These are phyloP conservation scores for Cladosporium cucumerinum DNA, from an alignment of 2,329 filamentous ascomycete genomes.

Conservation along the genomic window DNA sequence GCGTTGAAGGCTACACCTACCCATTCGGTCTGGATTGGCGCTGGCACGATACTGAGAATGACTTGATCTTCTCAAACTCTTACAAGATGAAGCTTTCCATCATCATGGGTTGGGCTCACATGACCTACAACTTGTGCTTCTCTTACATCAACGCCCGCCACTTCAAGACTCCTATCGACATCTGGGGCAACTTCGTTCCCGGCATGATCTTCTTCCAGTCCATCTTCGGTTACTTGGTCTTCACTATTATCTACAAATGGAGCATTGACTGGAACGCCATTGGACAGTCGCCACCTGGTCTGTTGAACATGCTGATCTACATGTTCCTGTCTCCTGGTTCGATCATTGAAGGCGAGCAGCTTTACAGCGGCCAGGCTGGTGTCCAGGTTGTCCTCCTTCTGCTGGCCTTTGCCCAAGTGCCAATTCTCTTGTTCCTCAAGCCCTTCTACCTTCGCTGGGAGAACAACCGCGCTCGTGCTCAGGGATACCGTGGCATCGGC, in stretches of 20 bases:
- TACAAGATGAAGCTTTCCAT: slow-evolving; percentile 99
- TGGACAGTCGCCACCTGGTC: slow-evolving; percentile 69
- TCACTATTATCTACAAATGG: slow-evolving; percentile 98
- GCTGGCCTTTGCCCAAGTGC: slow-evolving; percentile 81
- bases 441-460: slow-evolving; percentile 92
- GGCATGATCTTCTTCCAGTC: slow-evolving; percentile 99
- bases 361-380: slow-evolving; percentile 73
- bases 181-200: slow-evolving; percentile 95
- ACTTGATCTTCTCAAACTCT: slow-evolving; percentile 93
- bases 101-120: slow-evolving; percentile 93
- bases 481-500: slow-evolving; percentile 90
- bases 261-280: slow-evolving; percentile 76
- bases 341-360: slow-evolving; percentile 57
- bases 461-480: slow-evolving; percentile 80
- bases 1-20: slow-evolving; percentile 74
- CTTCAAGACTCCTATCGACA: slow-evolving; percentile 92
- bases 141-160: slow-evolving; percentile 90
- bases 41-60: slow-evolving; percentile 95
- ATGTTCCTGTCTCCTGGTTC: slow-evolving; percentile 93
- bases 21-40: slow-evolving; percentile 94
- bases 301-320: slow-evolving; percentile 99
- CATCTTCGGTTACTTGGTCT: slow-evolving; percentile 93
- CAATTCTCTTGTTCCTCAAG: slow-evolving; percentile 88
- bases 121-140: slow-evolving; percentile 96
- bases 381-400: slow-evolving; percentile 78